Evolutionary conservation across 2,329 filamentous ascomycete genomes (phyloP).

Genomic region (Colletotrichum australisinense): DNA sequence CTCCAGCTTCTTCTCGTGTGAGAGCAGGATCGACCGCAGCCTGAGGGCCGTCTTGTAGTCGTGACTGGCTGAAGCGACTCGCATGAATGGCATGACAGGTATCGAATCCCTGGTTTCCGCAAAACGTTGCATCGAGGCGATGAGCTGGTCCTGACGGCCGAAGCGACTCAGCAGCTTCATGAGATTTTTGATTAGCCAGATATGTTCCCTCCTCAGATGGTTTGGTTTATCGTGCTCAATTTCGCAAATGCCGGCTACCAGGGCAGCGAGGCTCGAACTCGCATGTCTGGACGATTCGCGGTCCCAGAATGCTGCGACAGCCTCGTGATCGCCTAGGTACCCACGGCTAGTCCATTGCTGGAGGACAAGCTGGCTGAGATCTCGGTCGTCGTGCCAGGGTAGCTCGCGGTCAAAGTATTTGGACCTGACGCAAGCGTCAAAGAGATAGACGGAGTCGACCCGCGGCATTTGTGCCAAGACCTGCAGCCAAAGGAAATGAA

Average conservation of each 20-base stretch:
- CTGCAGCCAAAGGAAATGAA: constrained; percentile 35
- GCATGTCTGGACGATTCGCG: not conserved
- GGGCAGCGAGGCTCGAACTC: constrained; percentile 14
- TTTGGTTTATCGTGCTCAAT: not conserved
- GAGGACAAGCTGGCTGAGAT: constrained; percentile 37
- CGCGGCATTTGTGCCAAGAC: constrained; percentile 37
- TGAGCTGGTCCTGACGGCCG: constrained; percentile 30
- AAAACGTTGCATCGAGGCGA: constrained; percentile 30
- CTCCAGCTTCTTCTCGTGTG: constrained; percentile 10
- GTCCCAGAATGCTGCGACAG: not conserved
- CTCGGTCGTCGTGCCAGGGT: constrained; percentile 16
- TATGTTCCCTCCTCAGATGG: not conserved
- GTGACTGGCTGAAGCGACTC: constrained; percentile 34
- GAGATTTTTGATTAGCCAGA: constrained; percentile 26
- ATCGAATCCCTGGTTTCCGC: not conserved
- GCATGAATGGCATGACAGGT: constrained; percentile 6
- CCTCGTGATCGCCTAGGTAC: not conserved
- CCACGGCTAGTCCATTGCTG: constrained; percentile 39
- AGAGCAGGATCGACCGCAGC: constrained; percentile 37
- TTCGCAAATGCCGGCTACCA: constrained; percentile 6
- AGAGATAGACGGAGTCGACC: constrained; percentile 30
- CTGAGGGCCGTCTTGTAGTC: constrained; percentile 42
- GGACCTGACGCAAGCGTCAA: constrained; percentile 34
- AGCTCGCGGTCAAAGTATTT: constrained; percentile 17
- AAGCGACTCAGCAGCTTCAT: constrained; percentile 33